Base-by-base conservation (phyloP, 1,139 yeast genomes). In the Hansenula anomala region DNA sequence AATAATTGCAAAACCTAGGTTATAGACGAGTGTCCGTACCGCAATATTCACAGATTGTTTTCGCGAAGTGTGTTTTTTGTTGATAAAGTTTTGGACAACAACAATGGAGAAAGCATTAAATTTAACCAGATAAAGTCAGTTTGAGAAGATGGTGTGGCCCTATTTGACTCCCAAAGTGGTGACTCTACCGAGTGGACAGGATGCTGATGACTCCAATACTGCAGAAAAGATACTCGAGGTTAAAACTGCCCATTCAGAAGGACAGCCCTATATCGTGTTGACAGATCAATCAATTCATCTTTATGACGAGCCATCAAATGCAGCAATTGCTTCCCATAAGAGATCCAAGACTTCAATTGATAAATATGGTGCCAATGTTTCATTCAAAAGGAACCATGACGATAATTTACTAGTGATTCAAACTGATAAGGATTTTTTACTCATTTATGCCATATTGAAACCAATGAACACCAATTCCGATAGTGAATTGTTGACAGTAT, bases 201-300 rank as follows among this genome's bases (percentile, higher is more conserved):
- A 67, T 89, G 2, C 68, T 74, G 12, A n/a, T n/a, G n/a, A n/a
- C n/a, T n/a, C n/a, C n/a, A n/a, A n/a, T n/a, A n/a, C n/a, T 29
- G 63, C 78, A 37, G 60, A 63, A 9, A 66, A 6, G n/a, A 30
- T 63, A 78, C 37, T 36, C 58, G 66, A 31, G 73, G 76, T 32
- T 63, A 77, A 18, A 4, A 19, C 36, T 3, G 19, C 20, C 33
- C 17, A 35, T 39, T 48, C 52, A 35, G 54, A 82, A 1, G 67
- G 66, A 34, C 63, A 69, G 36, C 71, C 90, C 16, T 46, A 85
- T 16, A 49, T 58, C 15, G 45, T 61, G 13, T 42, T 66, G 4
- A 64, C 70, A 0, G 44, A 51, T 14, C 43, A 56, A 12, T 46
- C 66, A 0, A 14, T 67, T 2, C 58, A 55, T 37, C 39, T 67